phyloP scores from a whole-genome alignment of 345 rosid genomes.

The Combretum micranthum region DNA sequence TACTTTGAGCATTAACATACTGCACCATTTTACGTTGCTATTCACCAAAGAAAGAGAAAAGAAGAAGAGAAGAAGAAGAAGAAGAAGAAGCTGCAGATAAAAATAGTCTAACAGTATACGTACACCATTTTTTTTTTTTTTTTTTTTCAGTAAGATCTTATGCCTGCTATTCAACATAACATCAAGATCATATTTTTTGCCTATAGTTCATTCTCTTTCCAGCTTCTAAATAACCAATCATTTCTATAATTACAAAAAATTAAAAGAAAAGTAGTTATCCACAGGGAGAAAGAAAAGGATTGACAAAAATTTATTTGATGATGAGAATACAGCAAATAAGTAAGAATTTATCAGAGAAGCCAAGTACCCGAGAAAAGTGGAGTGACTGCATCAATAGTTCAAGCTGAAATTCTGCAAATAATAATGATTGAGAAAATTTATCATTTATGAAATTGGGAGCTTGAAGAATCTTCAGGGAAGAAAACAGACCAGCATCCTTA shows the following conservation, averaged over 20 bases:
- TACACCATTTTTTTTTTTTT: too few species aligned
- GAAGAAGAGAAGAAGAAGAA: too few species aligned
- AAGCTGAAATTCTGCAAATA: slow-evolving; percentile 82
- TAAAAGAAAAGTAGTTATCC: too few species aligned
- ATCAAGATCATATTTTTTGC: too few species aligned
- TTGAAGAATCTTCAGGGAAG: neutral
- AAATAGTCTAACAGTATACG: too few species aligned
- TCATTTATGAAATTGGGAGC: neutral
- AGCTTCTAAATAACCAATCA: too few species aligned
- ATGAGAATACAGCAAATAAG: slow-evolving; percentile 7
- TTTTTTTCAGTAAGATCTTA: too few species aligned
- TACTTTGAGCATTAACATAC: neutral
- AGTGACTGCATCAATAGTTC: slow-evolving; percentile 96
- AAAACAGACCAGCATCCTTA: slow-evolving; percentile 82
- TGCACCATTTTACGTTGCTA: neutral
- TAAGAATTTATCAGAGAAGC: slow-evolving; percentile 7
- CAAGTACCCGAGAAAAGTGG: slow-evolving; percentile 80
- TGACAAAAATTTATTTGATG: slow-evolving; percentile 2
- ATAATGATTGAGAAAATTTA: slow-evolving; percentile 8
- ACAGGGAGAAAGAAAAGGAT: neutral
- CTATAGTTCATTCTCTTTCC: too few species aligned
- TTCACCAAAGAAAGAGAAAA: too few species aligned
- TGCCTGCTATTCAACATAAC: too few species aligned
- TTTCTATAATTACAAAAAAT: too few species aligned
- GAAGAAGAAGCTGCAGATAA: too few species aligned